Evolutionary conservation across 176 grass and related monocot species (phyloP).

Genomic region (Neostapfia colusana): DNA sequence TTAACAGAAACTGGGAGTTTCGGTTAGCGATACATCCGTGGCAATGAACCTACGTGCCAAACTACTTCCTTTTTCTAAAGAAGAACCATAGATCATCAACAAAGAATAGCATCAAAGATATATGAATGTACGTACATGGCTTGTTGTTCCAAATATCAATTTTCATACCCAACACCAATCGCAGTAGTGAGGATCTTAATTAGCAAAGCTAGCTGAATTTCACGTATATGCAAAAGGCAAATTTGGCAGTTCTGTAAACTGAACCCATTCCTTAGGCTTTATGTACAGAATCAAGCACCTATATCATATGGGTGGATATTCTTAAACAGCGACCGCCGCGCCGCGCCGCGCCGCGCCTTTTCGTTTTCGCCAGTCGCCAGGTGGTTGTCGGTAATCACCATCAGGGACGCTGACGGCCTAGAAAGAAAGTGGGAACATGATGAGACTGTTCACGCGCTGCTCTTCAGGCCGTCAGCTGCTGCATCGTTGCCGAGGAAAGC

Average conservation of each 20-base stretch:
- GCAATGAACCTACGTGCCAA: too few relatives aligned
- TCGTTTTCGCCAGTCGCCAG: neutral
- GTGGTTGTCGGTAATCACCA: neutral
- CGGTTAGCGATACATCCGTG: too few relatives aligned
- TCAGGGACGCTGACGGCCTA: conserved; percentile 4
- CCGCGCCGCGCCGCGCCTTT: too few relatives aligned
- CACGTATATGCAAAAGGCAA: conserved; percentile 47
- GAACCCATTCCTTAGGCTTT: conserved; percentile 39
- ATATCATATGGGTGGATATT: conserved; percentile 29
- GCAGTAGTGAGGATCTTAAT: conserved; percentile 31
- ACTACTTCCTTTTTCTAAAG: too few relatives aligned
- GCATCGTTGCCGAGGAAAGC: conserved; percentile 26
- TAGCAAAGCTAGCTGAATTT: conserved; percentile 44
- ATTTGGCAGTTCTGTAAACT: conserved; percentile 35
- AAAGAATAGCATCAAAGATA: neutral
- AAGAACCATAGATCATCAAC: too few relatives aligned
- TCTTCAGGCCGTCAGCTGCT: conserved; percentile 49
- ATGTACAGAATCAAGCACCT: conserved; percentile 53
- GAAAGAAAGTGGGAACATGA: too few relatives aligned
- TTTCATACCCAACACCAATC: conserved; percentile 17
- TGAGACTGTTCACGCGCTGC: conserved; percentile 48
- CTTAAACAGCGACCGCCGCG: conserved; percentile 8
- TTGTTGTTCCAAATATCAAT: conserved; percentile 37
- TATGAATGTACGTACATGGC: neutral
- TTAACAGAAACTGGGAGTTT: too few relatives aligned